These are phyloP conservation scores for Aschersonia sp. DNA, from an alignment of 2,329 filamentous ascomycete genomes.

Conservation along the genomic window DNA sequence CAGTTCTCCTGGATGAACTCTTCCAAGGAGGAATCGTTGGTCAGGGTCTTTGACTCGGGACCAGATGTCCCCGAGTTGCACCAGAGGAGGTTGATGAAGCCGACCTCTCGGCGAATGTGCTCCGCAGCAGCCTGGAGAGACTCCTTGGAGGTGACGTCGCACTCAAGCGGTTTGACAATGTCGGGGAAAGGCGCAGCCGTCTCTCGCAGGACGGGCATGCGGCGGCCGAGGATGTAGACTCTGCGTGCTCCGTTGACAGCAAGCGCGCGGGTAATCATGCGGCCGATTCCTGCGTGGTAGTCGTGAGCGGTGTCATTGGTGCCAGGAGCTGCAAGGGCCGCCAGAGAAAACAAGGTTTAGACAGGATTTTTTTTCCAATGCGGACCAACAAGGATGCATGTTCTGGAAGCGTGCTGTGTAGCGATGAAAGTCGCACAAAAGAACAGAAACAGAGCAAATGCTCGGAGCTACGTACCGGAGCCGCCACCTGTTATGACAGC, in stretches of 20 bases:
- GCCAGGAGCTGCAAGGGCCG: neutral
- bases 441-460: neutral
- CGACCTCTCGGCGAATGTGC: constrained; percentile 39
- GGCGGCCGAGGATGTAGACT: constrained; percentile 41
- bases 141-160: constrained; percentile 32
- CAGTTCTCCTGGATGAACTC: constrained; percentile 24
- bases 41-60: constrained; percentile 25
- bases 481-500: neutral
- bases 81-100: constrained; percentile 51
- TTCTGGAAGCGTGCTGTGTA: too few species aligned
- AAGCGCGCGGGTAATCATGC: constrained; percentile 38
- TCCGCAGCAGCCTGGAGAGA: constrained; percentile 41
- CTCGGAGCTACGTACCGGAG: neutral
- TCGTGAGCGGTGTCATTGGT: neutral
- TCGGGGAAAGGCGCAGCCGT: constrained; percentile 25
- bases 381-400: too few species aligned
- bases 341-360: neutral
- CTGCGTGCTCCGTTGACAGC: constrained; percentile 36
- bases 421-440: neutral
- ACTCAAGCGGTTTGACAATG: constrained; percentile 22
- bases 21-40: constrained; percentile 16
- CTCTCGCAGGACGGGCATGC: constrained; percentile 29
- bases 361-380: neutral
- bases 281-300: constrained; percentile 28
- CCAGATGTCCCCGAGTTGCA: constrained; percentile 53